phyloP scores from a whole-genome alignment of 352 stramenopile genomes.

The Globisporangium paroecandrum region DNA sequence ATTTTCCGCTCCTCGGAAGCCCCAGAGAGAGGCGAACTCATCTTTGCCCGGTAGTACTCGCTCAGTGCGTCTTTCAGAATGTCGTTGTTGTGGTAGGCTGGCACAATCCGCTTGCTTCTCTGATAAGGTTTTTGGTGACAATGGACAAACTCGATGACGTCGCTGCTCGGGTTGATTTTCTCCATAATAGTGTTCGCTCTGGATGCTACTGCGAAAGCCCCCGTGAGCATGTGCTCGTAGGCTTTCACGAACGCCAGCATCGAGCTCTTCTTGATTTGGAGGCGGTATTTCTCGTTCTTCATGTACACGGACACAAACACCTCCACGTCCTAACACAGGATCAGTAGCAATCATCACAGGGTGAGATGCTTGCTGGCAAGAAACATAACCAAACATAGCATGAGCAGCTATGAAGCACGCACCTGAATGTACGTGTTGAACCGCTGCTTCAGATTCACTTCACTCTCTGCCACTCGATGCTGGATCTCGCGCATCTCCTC shows the following conservation, averaged over 20 bases:
- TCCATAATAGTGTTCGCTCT: slow-evolving; percentile 42
- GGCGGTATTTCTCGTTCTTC: slow-evolving; percentile 85
- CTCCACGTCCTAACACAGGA: slow-evolving; percentile 53
- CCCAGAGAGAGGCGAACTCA: slow-evolving; percentile 14
- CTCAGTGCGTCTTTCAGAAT: slow-evolving; percentile 51
- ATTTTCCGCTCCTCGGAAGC: slow-evolving; percentile 13
- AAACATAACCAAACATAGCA: not conserved
- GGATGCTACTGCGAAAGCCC: slow-evolving; percentile 31
- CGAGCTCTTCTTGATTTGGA: slow-evolving; percentile 80
- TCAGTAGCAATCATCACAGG: slow-evolving; percentile 5
- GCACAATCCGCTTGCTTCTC: slow-evolving; percentile 41
- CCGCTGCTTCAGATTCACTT: slow-evolving; percentile 35
- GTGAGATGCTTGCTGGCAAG: not conserved
- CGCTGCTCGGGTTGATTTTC: slow-evolving; percentile 46
- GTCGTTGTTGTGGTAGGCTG: slow-evolving; percentile 44
- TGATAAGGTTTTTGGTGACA: slow-evolving; percentile 44
- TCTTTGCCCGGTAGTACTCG: slow-evolving; percentile 35
- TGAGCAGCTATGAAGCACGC: not conserved
- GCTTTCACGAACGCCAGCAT: slow-evolving; percentile 67
- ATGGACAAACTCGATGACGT: slow-evolving; percentile 67
- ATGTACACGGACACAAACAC: slow-evolving; percentile 72
- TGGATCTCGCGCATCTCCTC: slow-evolving; percentile 47
- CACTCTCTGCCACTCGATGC: slow-evolving; percentile 29
- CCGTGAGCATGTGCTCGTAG: slow-evolving; percentile 55
- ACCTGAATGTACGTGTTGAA: slow-evolving; percentile 66